Base-by-base conservation (phyloP, 2,329 filamentous ascomycete species). In the Neurospora sp. region DNA sequence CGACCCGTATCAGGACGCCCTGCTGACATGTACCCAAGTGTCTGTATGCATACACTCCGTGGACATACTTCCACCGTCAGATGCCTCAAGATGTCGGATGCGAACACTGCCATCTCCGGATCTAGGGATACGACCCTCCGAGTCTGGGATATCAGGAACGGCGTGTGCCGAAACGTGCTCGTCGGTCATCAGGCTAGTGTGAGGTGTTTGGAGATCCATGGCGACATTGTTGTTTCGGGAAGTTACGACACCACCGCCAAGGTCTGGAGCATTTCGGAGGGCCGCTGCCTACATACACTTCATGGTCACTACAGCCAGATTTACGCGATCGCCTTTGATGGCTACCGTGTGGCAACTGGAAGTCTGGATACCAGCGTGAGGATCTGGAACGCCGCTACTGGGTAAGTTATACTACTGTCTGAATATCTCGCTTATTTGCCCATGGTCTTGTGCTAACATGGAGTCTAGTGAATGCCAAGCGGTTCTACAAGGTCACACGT, bases 261-360 rank as follows among this genome's bases (percentile, higher is more conserved):
- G 76, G 95, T 99, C 70, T 99, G 96, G 96, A 97, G 93, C 79
- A 98, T 99, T 68, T 97, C 93, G 1, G 93, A 97, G 81, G 96
- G 96, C 38, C 90, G 93, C 73, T 99, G 96, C 79, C 83, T 98
- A 69, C 90, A 95, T 74, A 97, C 93, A 0, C 85, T 99, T 46
- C 90, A 91, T 66, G 96, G 96, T 0, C 96, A 99, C 80, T 99
- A 97, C 81, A 98, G 95, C 78, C 96, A 99, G 78, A 99, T 99
- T 71, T 99, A 99, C 79, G 96, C 96, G 23, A 97, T 99, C 78
- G 96, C 96, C 1, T 99, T 98, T 80, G 96, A 99, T 78, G 96
- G 96, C 46, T 90, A 90, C 75, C 88, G 94, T 73, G 94, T 99
- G 70, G 95, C 96, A 42, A 99, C 96, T 10, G 96, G 96, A 68